phyloP scores from a whole-genome alignment of 306 rosid genomes.

The Vigna mungo region DNA sequence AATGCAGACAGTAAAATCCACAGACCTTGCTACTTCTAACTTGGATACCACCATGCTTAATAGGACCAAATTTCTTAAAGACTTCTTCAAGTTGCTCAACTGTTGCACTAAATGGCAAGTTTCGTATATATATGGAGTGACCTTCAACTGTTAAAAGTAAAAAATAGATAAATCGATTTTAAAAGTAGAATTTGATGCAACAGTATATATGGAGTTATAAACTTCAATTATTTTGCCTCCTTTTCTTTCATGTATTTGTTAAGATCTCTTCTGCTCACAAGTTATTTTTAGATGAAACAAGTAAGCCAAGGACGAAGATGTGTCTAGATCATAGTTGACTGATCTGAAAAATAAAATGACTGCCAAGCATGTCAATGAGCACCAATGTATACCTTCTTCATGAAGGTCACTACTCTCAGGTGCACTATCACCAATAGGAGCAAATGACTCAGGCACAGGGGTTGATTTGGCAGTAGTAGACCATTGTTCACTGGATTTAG shows the following conservation, averaged over 20 bases:
- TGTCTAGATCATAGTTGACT: constrained; percentile 26
- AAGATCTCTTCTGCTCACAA: constrained; percentile 26
- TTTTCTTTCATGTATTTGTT: constrained; percentile 18
- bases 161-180: constrained; percentile 38
- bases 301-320: constrained; percentile 24
- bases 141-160: constrained; percentile 72
- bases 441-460: constrained; percentile 59
- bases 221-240: constrained; percentile 21
- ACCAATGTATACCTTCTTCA: constrained; percentile 75
- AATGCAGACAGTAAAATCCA: constrained; percentile 36
- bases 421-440: constrained; percentile 64
- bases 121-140: constrained; percentile 88
- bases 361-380: constrained; percentile 29
- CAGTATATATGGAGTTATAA: constrained; percentile 29
- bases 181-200: constrained; percentile 41
- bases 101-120: constrained; percentile 90
- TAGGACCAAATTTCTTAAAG: constrained; percentile 90
- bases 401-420: constrained; percentile 71
- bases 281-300: constrained; percentile 35
- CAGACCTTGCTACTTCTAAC: constrained; percentile 84
- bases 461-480: constrained; percentile 56
- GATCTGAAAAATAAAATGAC: constrained; percentile 18
- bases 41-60: constrained; percentile 93
- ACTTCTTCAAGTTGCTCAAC: constrained; percentile 85
- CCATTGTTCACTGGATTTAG: constrained; percentile 63